Conservation (phyloP, 768 basidiomycete genomes). For the Lentinula detonsa region DNA sequence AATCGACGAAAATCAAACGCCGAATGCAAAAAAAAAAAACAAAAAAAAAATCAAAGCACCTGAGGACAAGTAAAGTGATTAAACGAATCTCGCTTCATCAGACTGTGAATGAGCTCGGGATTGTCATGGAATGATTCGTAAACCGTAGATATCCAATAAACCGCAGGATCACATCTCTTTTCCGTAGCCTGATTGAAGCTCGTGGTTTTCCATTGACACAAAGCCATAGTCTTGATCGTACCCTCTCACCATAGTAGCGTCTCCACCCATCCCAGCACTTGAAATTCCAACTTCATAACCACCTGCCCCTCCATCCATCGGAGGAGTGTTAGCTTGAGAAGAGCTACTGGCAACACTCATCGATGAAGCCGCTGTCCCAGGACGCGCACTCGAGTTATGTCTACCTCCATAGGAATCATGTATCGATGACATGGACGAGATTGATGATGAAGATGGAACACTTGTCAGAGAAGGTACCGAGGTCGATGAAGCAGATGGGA, state of each 20-base stretch:
- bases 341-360: conserved; percentile 73
- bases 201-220: conserved; percentile 76
- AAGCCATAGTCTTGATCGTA: conserved; percentile 70
- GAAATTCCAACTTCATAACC: conserved; percentile 28
- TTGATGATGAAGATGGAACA: conserved; percentile 6
- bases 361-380: conserved; percentile 73
- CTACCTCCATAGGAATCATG: conserved; percentile 17
- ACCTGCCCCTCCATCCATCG: conserved; percentile 58
- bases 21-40: no score
- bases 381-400: conserved; percentile 41
- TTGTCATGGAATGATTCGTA: background rate
- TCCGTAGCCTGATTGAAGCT: conserved; percentile 18
- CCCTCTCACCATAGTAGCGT: conserved; percentile 3
- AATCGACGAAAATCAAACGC: no score
- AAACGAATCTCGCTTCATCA: no score
- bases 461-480: conserved; percentile 6
- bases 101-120: background rate
- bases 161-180: background rate
- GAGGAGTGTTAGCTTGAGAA: conserved; percentile 78
- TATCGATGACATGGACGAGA: conserved; percentile 35
- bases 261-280: background rate
- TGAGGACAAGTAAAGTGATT: no score
- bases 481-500: conserved; percentile 22
- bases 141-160: background rate
- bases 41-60: no score